A percentile compares a stretch with the other conserved stretches of the same genome.
Evolutionary conservation across 73 alveolate genomes (phyloP).

Genomic region (Durusdinium trenchii): DNA sequence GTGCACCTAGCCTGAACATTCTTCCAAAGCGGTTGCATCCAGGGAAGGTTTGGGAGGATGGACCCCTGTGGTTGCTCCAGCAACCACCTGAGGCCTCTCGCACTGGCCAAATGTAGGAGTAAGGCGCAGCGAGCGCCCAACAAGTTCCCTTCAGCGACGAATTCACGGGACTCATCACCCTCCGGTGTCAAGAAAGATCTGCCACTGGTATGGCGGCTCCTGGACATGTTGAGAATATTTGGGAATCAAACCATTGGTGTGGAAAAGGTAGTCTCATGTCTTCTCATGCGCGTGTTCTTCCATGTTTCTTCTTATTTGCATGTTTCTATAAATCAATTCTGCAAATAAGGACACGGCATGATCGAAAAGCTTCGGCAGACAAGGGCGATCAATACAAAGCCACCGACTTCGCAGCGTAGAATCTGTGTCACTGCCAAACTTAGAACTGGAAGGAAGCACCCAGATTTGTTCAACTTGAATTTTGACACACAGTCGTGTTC

Average conservation of each 20-base stretch:
- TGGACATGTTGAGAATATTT: too few species aligned
- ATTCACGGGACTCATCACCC: neutral
- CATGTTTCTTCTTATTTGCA: too few species aligned
- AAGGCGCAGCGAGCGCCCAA: neutral
- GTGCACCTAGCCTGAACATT: neutral
- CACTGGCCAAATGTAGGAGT: neutral
- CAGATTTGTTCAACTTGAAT: too few species aligned
- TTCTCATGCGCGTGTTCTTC: too few species aligned
- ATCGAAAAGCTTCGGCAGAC: neutral
- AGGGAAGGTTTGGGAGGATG: neutral
- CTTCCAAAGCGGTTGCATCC: neutral
- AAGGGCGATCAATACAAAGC: neutral
- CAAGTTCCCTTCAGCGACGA: neutral
- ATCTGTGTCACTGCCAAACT: neutral
- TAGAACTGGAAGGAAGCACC: neutral
- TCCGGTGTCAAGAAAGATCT: neutral
- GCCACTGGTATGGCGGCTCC: neutral
- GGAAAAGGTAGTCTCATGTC: too few species aligned
- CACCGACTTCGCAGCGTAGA: conserved; percentile 42
- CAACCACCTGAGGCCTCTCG: conserved; percentile 24
- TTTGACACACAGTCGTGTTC: too few species aligned
- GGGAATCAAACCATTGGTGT: too few species aligned
- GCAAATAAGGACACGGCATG: neutral
- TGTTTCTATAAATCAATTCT: too few species aligned
- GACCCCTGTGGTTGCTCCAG: neutral